phyloP scores from a whole-genome alignment of 371 early-diverging fungal genomes.

The Mucor plumbeus region DNA sequence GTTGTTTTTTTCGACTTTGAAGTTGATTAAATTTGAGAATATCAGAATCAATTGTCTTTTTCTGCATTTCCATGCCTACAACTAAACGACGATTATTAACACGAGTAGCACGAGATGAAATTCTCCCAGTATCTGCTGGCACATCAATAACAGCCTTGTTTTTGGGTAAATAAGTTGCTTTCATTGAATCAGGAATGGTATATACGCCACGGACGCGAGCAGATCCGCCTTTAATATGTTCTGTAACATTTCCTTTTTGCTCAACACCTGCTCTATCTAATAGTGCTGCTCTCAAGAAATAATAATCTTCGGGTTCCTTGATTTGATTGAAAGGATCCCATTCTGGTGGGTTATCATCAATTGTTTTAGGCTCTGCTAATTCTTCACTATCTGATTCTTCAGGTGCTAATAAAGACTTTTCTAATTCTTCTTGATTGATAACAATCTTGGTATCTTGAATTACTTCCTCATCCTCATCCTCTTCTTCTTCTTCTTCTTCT shows the following conservation, averaged over 20 bases:
- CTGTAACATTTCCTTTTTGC: slow-evolving; percentile 9
- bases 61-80: slow-evolving; percentile 48
- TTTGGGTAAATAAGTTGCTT: slow-evolving; percentile 67
- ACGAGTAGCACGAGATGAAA: slow-evolving; percentile 61
- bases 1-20: slow-evolving; percentile 84
- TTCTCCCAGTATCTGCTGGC: slow-evolving; percentile 41
- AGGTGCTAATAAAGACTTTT: slow-evolving; percentile 19
- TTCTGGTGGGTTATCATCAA: slow-evolving; percentile 18
- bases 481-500: slow-evolving; percentile 31
- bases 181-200: slow-evolving; percentile 72
- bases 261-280: slow-evolving; percentile 33
- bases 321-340: slow-evolving; percentile 50
- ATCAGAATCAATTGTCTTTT: slow-evolving; percentile 64
- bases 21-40: slow-evolving; percentile 89
- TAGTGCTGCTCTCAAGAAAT: slow-evolving; percentile 56
- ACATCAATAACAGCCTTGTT: slow-evolving; percentile 51
- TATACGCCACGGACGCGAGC: slow-evolving; percentile 78
- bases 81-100: slow-evolving; percentile 67
- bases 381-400: slow-evolving; percentile 27
- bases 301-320: slow-evolving; percentile 60
- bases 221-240: slow-evolving; percentile 61
- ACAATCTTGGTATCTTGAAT: slow-evolving; percentile 16
- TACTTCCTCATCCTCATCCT: slow-evolving; percentile 35
- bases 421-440: slow-evolving; percentile 28
- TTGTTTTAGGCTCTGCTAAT: not conserved